These are phyloP conservation scores for Ceratocystis harringtonii DNA, from an alignment of 2,329 filamentous ascomycete genomes.

Conservation along the genomic window DNA sequence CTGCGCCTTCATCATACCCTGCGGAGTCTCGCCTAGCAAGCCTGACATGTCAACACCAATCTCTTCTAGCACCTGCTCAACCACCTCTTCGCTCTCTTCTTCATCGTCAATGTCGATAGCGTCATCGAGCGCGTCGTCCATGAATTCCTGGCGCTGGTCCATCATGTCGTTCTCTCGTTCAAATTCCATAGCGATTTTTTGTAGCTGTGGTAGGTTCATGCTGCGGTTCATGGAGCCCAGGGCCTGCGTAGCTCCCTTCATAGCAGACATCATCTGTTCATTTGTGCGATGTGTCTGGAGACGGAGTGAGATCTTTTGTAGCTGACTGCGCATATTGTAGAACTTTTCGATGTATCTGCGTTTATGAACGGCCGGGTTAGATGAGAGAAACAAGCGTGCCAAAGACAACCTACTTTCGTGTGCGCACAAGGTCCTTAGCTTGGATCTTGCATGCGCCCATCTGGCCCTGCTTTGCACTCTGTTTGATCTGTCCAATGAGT, in stretches of 20 bases:
- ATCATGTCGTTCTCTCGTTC: constrained; percentile 98
- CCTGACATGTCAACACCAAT: constrained; percentile 78
- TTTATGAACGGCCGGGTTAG: background rate
- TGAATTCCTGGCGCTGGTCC: constrained; percentile 98
- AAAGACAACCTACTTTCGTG: constrained; percentile 45
- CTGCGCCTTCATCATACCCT: constrained; percentile 47
- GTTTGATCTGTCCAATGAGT: constrained; percentile 88
- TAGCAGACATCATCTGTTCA: constrained; percentile 99
- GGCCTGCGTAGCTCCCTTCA: constrained; percentile 92
- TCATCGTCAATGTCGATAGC: constrained; percentile 82
- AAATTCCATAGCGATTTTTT: constrained; percentile 97
- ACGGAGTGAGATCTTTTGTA: constrained; percentile 87
- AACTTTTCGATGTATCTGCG: constrained; percentile 89
- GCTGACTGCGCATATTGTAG: constrained; percentile 91
- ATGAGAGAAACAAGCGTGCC: constrained; percentile 2
- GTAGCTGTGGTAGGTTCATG: constrained; percentile 91
- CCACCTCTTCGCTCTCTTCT: constrained; percentile 91
- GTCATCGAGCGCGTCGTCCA: constrained; percentile 97
- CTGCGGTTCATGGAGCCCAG: constrained; percentile 93
- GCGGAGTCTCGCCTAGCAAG: constrained; percentile 75
- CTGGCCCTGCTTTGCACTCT: constrained; percentile 93
- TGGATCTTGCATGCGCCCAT: constrained; percentile 98
- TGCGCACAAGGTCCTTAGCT: constrained; percentile 89
- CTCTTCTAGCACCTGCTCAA: constrained; percentile 91
- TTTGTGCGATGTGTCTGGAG: constrained; percentile 98